These are phyloP conservation scores for Tylopilus cervinicoccineus DNA, from an alignment of 768 basidiomycete species.

Conservation along the genomic window DNA sequence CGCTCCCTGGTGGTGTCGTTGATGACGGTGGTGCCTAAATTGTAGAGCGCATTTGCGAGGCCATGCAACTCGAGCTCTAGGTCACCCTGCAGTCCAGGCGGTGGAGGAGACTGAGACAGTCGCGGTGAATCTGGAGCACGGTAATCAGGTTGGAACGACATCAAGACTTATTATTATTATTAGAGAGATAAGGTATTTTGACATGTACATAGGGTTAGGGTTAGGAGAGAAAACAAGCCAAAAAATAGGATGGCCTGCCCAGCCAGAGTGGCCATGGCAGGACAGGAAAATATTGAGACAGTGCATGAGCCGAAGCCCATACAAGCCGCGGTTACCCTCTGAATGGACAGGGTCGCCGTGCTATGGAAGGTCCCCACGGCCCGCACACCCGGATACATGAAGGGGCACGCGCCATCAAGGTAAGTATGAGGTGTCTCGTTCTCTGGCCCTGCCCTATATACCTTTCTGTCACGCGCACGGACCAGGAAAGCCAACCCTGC, in stretches of 20 bases:
- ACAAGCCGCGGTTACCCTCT: constrained; percentile 44
- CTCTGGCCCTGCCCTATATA: constrained; percentile 29
- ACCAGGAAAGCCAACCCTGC: constrained; percentile 12
- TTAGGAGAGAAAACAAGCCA: constrained; percentile 12
- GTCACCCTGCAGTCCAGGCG: constrained; percentile 66
- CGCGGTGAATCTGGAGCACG: constrained; percentile 51
- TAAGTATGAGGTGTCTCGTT: constrained; percentile 43
- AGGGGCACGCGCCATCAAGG: constrained; percentile 60
- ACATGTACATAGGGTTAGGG: constrained; percentile 29
- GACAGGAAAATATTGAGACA: constrained; percentile 80
- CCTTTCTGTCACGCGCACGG: constrained; percentile 14
- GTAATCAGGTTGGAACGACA: too few relatives aligned
- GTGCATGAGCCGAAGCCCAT: constrained; percentile 69
- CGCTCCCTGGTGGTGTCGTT: constrained; percentile 80
- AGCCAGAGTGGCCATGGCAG: constrained; percentile 51
- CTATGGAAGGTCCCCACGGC: constrained; percentile 49
- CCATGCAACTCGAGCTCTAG: constrained; percentile 72
- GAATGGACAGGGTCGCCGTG: constrained; percentile 54
- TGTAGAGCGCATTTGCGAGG: constrained; percentile 74
- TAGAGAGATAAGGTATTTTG: too few relatives aligned
- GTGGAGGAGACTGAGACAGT: constrained; percentile 69
- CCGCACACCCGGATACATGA: constrained; percentile 55
- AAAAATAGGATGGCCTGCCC: constrained; percentile 28
- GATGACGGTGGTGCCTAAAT: constrained; percentile 78
- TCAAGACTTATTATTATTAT: too few relatives aligned